These are phyloP conservation scores for Fusarium chlamydosporum DNA, from an alignment of 2,329 filamentous ascomycete genomes.

Conservation along the genomic window DNA sequence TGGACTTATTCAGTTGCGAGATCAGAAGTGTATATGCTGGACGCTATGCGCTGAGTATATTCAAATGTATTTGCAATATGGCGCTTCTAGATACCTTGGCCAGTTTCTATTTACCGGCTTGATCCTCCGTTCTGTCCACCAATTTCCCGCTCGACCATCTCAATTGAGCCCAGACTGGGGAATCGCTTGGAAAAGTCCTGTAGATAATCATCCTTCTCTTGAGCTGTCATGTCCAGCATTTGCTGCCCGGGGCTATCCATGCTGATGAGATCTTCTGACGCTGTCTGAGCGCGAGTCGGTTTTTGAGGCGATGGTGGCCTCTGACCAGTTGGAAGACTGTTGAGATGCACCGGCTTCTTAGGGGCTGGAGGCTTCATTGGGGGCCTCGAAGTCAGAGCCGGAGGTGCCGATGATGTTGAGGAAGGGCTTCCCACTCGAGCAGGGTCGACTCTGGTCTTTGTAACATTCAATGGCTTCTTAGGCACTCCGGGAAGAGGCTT, in stretches of 20 bases:
- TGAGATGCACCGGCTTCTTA: conserved; percentile 73
- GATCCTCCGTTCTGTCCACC: conserved; percentile 52
- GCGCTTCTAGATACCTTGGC: conserved; percentile 29
- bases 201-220: conserved; percentile 76
- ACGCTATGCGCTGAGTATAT: conserved; percentile 48
- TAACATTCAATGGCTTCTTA: conserved; percentile 64
- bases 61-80: conserved; percentile 44
- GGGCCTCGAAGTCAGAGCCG: conserved; percentile 47
- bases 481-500: conserved; percentile 62
- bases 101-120: conserved; percentile 41
- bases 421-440: conserved; percentile 44
- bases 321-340: conserved; percentile 65
- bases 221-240: conserved; percentile 67
- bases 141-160: conserved; percentile 84
- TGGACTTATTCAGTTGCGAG: not conserved
- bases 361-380: conserved; percentile 67
- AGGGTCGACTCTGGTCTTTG: conserved; percentile 52
- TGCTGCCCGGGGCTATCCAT: conserved; percentile 64
- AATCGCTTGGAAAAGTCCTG: conserved; percentile 85
- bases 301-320: conserved; percentile 63
- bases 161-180: conserved; percentile 85
- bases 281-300: conserved; percentile 47
- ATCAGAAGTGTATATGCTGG: conserved; percentile 28
- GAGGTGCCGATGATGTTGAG: conserved; percentile 45
- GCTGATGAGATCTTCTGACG: conserved; percentile 60